A percentile compares a stretch with the other conserved stretches of the same genome.
These are phyloP conservation scores for Naganishia sp. DNA, from an alignment of 1,284 basidiomycete genomes.

Conservation along the genomic window DNA sequence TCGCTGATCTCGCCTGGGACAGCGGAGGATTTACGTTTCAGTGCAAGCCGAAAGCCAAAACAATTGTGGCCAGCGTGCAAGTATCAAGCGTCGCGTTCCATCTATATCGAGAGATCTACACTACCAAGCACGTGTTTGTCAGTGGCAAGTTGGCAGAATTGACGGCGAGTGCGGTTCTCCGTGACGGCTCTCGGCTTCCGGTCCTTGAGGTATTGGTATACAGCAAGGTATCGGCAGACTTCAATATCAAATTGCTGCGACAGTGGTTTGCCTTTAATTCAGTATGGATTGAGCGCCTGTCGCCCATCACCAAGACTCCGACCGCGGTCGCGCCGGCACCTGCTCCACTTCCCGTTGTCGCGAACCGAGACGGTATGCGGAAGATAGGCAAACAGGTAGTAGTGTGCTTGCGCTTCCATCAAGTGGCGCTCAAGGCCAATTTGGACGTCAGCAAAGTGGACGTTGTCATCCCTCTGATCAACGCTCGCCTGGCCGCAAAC, in stretches of 20 bases:
- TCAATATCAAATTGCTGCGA: constrained; percentile 76
- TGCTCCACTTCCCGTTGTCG: background rate
- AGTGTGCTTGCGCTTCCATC: constrained; percentile 72
- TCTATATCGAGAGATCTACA: constrained; percentile 73
- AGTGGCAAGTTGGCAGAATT: constrained; percentile 50
- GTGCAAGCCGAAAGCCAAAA: constrained; percentile 66
- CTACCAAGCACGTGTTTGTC: constrained; percentile 55
- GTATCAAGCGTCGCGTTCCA: constrained; percentile 75
- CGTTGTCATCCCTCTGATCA: constrained; percentile 8
- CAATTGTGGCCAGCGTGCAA: constrained; percentile 69
- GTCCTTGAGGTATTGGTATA: constrained; percentile 67
- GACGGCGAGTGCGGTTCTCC: constrained; percentile 41
- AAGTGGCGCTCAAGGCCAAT: constrained; percentile 42
- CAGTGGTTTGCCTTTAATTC: constrained; percentile 86
- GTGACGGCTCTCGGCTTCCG: constrained; percentile 19
- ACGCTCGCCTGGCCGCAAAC: constrained; percentile 17
- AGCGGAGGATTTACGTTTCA: constrained; percentile 84
- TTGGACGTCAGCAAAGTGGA: constrained; percentile 27
- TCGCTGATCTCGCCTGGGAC: constrained; percentile 82
- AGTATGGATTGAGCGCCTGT: constrained; percentile 74
- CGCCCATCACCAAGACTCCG: constrained; percentile 38
- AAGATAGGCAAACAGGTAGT: constrained; percentile 61
- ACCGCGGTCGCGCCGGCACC: background rate
- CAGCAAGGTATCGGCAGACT: constrained; percentile 70
- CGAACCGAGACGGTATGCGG: constrained; percentile 12